Percentiles rank a stretch among this genome's conserved stretches.
Evolutionary conservation across 768 basidiomycete genomes (phyloP).

Genomic region (Rhodotorula taiwanensis): DNA sequence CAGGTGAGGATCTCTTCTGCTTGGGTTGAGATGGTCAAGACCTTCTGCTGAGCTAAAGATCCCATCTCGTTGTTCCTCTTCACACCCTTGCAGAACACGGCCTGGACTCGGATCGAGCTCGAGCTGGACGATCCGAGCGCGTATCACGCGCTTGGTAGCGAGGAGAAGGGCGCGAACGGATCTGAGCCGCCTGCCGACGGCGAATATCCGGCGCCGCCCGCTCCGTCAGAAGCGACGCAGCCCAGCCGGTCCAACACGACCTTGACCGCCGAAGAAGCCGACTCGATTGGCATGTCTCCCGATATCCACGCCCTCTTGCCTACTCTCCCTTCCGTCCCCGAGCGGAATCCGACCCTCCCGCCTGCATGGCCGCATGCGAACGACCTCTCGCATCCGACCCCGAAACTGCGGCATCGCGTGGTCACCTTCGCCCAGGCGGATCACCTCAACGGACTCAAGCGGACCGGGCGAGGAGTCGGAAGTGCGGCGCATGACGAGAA

Average conservation of each 20-base stretch:
- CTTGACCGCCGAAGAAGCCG: neutral
- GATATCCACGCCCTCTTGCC: constrained; percentile 5
- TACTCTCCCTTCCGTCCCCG: constrained; percentile 21
- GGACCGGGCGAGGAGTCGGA: constrained; percentile 47
- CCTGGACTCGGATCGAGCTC: constrained; percentile 35
- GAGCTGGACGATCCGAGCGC: constrained; percentile 37
- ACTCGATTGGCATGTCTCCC: neutral
- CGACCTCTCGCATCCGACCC: constrained; percentile 15
- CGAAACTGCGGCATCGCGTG: constrained; percentile 33
- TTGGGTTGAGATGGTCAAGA: too few relatives aligned
- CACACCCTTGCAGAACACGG: too few relatives aligned
- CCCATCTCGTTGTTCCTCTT: too few relatives aligned
- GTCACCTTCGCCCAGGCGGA: constrained; percentile 43
- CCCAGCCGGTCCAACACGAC: neutral
- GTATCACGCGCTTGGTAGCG: neutral
- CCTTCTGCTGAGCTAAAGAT: too few relatives aligned
- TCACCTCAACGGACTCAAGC: constrained; percentile 45
- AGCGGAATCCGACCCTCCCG: constrained; percentile 15
- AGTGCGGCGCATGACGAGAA: constrained; percentile 45
- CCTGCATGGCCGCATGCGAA: constrained; percentile 8
- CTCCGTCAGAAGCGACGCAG: constrained; percentile 15
- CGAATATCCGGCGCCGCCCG: constrained; percentile 1
- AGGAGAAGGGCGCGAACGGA: neutral
- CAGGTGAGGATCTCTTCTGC: too few relatives aligned
- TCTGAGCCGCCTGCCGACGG: neutral